phyloP scores from a whole-genome alignment of 2,329 filamentous ascomycete genomes.

The Aureobasidium sp. region DNA sequence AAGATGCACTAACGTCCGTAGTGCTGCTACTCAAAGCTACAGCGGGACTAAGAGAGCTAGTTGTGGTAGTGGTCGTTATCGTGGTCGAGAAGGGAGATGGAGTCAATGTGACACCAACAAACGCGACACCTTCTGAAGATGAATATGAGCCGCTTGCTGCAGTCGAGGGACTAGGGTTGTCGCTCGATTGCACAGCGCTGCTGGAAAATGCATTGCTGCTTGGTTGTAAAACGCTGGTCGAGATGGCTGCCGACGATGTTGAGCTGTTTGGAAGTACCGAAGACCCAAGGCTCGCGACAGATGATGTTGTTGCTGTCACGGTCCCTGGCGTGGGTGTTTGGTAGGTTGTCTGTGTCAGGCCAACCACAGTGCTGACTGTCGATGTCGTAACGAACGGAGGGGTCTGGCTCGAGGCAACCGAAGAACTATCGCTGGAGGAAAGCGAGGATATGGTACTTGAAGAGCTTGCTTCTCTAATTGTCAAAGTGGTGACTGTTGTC shows the following conservation, averaged over 20 bases:
- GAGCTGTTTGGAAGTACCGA: too few relatives aligned
- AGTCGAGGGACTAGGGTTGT: neutral
- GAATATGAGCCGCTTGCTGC: neutral
- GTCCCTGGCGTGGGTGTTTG: neutral
- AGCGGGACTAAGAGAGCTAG: neutral
- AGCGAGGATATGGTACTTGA: too few relatives aligned
- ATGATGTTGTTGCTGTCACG: neutral
- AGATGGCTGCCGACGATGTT: neutral
- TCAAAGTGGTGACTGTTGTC: neutral
- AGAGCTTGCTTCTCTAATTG: neutral
- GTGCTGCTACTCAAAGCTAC: neutral
- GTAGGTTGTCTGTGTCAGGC: neutral
- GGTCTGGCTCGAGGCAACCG: neutral
- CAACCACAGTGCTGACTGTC: neutral
- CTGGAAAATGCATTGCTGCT: too few relatives aligned
- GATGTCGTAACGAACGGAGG: neutral
- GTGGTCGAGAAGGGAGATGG: neutral
- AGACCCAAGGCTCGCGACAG: neutral
- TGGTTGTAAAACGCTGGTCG: neutral
- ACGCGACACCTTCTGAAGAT: neutral
- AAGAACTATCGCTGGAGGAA: neutral
- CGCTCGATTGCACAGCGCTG: too few relatives aligned
- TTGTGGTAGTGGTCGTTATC: neutral
- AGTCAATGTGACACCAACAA: neutral
- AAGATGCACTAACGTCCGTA: neutral